Base-by-base conservation (phyloP, 2,329 filamentous ascomycete species). In the Trichoderma sp. region DNA sequence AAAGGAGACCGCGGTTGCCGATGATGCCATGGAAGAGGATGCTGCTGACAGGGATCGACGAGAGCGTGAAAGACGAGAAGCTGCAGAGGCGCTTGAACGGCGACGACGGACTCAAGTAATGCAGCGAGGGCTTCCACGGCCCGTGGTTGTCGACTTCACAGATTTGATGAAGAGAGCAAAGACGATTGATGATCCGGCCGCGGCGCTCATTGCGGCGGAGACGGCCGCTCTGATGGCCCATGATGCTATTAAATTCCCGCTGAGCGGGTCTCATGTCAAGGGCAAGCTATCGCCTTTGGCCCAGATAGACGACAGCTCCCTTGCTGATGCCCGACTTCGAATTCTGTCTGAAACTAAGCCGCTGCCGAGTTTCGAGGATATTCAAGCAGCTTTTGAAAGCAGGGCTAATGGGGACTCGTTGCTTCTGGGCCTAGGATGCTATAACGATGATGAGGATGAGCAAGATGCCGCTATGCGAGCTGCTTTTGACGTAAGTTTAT, bases 71-170 rank as follows among this genome's bases (percentile, higher is more conserved):
- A 88, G 91, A 61, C 87, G 87, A 49, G 90, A 94, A 75, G 92
- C 90, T 75, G 88, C 81, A 67, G 89, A 94, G 75, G 92, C 91
- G 76, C 86, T 90, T 14, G 94, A 98, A 74, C 92, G 93, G 76
- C 90, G 88, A 78, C 87, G 94, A 62, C 90, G 96, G 75, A 96
- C 92, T 1, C 94, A 97, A 76, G 94, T 97, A n/a, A 89, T 97
- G 79, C 95, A 98, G 80, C 89, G 87, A 73, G 88, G 87, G 4
- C 83, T 99, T 14, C 96, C 96, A 8, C 87, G 95, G 56, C 94
- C 96, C 1, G 85, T 86, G 1, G 81, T 86, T 2, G 84, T 98
- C 16, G 91, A 98, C 77, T 80, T 96, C 27, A 83, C 89, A 62
- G 84, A 85, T 0, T 81, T 98, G 72, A 77, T 94, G 37, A 86